Conservation (phyloP, 2,329 filamentous ascomycete genomes). For the Cercospora zeina region DNA sequence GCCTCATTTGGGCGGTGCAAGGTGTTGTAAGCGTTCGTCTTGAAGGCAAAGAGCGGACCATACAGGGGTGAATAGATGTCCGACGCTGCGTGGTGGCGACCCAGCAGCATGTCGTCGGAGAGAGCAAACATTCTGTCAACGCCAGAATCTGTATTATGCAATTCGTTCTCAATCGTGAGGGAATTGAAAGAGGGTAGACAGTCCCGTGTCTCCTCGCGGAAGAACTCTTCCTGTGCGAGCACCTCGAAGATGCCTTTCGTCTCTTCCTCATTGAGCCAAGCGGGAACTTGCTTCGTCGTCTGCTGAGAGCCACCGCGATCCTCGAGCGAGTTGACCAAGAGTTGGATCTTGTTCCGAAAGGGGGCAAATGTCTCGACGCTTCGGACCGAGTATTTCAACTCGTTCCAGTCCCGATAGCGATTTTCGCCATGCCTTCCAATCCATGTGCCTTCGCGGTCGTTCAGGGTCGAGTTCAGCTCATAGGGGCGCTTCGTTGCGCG, state of each 20-base stretch:
- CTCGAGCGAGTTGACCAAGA: slow-evolving; percentile 25
- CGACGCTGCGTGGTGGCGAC: slow-evolving; percentile 7
- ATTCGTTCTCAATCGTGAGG: neutral
- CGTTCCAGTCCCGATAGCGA: slow-evolving; percentile 17
- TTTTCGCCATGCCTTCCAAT: neutral
- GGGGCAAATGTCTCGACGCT: slow-evolving; percentile 10
- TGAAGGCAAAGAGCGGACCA: slow-evolving; percentile 9
- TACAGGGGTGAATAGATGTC: slow-evolving; percentile 14
- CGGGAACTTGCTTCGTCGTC: slow-evolving; percentile 5
- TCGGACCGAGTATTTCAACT: slow-evolving; percentile 17
- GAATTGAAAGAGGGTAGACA: neutral
- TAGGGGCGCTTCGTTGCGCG: neutral
- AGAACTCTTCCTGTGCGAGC: neutral
- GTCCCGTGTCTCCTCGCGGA: neutral
- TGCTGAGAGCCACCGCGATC: neutral
- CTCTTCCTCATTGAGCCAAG: neutral
- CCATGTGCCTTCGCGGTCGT: neutral
- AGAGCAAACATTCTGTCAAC: slow-evolving; percentile 2
- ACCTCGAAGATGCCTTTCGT: neutral
- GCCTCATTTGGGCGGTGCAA: slow-evolving; percentile 6
- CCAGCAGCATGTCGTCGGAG: slow-evolving; percentile 14
- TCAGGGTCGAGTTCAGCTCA: neutral
- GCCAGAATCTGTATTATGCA: neutral
- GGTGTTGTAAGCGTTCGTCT: slow-evolving; percentile 16
- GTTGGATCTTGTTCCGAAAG: slow-evolving; percentile 19